Evolutionary conservation across 2,329 filamentous ascomycete species (phyloP).

Genomic region (Epichloe aotearoae): DNA sequence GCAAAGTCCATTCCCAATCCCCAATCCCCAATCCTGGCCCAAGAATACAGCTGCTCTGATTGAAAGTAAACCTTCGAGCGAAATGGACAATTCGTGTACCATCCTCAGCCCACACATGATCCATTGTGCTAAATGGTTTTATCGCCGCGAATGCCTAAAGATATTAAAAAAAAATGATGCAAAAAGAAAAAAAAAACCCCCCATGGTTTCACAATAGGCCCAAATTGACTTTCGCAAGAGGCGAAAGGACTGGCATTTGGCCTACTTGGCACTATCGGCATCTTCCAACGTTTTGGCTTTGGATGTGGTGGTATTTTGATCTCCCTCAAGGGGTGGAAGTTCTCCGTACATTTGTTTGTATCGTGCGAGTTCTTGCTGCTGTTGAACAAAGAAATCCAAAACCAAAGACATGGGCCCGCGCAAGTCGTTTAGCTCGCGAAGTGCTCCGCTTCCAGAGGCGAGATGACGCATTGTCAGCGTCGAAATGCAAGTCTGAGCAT

Average conservation of each 20-base stretch:
- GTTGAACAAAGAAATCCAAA: constrained; percentile 44
- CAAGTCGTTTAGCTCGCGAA: constrained; percentile 55
- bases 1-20: background rate
- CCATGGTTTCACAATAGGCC: no score
- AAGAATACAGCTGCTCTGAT: background rate
- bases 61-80: background rate
- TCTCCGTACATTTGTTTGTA: constrained; percentile 44
- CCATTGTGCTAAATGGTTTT: background rate
- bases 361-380: constrained; percentile 49
- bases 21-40: background rate
- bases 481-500: constrained; percentile 59
- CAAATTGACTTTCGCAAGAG: background rate
- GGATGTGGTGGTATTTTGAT: constrained; percentile 10
- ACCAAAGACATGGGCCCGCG: constrained; percentile 67
- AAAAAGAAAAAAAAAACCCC: background rate
- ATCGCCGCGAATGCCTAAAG: background rate
- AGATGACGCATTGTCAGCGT: constrained; percentile 70
- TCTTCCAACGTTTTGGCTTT: constrained; percentile 3
- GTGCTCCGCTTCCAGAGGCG: constrained; percentile 50
- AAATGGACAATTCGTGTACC: background rate
- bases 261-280: background rate
- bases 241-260: background rate
- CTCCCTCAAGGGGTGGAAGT: constrained; percentile 14
- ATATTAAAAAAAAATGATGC: background rate
- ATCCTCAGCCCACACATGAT: background rate